phyloP scores from a whole-genome alignment of 2,329 filamentous ascomycete species.

The Botrytis galanthina region DNA sequence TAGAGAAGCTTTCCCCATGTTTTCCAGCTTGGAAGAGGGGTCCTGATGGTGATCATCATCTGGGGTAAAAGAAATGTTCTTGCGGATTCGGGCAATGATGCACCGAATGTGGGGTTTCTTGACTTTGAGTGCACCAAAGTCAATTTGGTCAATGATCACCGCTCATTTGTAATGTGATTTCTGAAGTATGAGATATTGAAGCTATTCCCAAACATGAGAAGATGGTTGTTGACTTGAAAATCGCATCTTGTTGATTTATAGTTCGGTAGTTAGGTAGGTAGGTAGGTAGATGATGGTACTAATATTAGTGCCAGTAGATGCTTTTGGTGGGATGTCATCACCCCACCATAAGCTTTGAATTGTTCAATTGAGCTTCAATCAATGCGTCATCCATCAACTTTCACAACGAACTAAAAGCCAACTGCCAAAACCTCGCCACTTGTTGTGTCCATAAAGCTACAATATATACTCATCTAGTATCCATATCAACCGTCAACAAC shows the following conservation, averaged over 20 bases:
- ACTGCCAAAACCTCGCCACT: neutral
- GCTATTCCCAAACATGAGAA: conserved; percentile 5
- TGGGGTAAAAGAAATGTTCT: conserved; percentile 4
- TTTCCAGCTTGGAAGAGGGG: conserved; percentile 21
- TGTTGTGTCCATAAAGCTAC: neutral
- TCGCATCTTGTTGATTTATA: too few relatives aligned
- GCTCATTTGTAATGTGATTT: neutral
- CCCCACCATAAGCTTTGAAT: conserved; percentile 10
- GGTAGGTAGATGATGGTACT: neutral
- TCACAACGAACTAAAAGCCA: neutral
- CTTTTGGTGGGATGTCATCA: neutral
- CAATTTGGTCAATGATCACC: neutral
- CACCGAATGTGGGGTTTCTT: conserved; percentile 6
- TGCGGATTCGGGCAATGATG: conserved; percentile 14
- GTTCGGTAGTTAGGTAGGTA: neutral
- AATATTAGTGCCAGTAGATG: neutral
- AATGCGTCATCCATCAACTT: conserved; percentile 20
- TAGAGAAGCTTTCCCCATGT: neutral
- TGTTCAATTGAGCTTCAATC: conserved; percentile 2
- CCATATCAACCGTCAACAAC: neutral
- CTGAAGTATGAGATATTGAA: neutral
- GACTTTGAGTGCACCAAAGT: neutral
- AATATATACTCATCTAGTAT: neutral
- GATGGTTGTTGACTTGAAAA: neutral
- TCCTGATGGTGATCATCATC: conserved; percentile 1